These are phyloP conservation scores for Gastrolobium bilobum DNA, from an alignment of 306 rosid species.

Conservation along the genomic window DNA sequence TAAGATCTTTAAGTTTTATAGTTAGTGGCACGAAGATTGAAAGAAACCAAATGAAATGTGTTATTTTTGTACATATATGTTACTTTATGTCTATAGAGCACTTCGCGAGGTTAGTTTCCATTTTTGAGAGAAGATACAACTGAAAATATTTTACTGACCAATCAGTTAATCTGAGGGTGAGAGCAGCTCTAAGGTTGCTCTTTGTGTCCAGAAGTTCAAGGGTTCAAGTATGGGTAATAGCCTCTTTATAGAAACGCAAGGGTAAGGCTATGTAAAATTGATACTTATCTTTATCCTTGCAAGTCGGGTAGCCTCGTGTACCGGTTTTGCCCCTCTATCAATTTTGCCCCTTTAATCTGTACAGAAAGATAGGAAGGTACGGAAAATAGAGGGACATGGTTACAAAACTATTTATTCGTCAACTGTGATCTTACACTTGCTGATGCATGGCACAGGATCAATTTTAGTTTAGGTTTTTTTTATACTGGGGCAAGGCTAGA, in stretches of 20 bases:
- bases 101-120: background rate
- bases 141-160: conserved; percentile 1
- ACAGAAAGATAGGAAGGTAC: background rate
- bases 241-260: no score
- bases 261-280: no score
- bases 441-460: background rate
- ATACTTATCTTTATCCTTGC: no score
- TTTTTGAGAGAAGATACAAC: background rate
- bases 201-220: no score
- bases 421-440: background rate
- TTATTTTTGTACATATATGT: background rate
- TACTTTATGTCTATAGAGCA: background rate
- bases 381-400: background rate
- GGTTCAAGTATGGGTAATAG: no score
- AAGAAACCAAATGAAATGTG: background rate
- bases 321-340: no score
- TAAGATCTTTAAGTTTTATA: conserved; percentile 18
- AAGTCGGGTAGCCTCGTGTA: no score
- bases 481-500: background rate
- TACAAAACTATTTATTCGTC: background rate
- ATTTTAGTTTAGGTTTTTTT: background rate
- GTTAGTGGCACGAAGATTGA: background rate
- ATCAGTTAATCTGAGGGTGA: background rate
- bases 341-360: background rate
- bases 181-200: no score